Conservation (phyloP, 2,329 filamentous ascomycete species). For the Penicillium sp. region DNA sequence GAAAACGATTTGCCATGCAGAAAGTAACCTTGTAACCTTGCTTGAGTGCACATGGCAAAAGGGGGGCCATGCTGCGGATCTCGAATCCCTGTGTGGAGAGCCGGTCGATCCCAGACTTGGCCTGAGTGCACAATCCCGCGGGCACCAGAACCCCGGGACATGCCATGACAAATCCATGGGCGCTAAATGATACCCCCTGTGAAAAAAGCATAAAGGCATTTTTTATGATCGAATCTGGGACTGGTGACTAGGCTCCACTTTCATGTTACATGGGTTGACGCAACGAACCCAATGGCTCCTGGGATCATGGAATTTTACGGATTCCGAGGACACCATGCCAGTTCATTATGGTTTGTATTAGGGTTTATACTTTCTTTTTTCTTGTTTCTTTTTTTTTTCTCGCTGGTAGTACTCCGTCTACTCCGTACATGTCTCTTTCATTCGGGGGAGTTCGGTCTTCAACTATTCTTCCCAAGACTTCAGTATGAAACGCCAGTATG, state of each 20-base stretch:
- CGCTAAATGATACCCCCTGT: slow-evolving; percentile 3
- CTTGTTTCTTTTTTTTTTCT: too few relatives aligned
- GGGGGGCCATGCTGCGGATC: slow-evolving; percentile 3
- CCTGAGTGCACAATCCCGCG: slow-evolving; percentile 2
- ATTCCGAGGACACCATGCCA: too few relatives aligned
- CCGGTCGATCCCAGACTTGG: slow-evolving; percentile 12
- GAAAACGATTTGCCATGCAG: slow-evolving; percentile 3
- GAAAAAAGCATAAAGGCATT: slow-evolving; percentile 4
- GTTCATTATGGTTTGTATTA: too few relatives aligned
- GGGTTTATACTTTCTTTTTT: too few relatives aligned
- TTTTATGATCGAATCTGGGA: background rate
- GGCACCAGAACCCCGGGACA: slow-evolving; percentile 6
- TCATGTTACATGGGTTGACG: background rate
- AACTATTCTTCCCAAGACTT: too few relatives aligned
- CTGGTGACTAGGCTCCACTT: too few relatives aligned
- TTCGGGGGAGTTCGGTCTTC: too few relatives aligned
- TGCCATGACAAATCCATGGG: slow-evolving; percentile 8
- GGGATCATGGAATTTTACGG: too few relatives aligned
- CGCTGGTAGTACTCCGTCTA: too few relatives aligned
- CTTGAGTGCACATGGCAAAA: slow-evolving; percentile 1
- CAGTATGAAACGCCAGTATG: too few relatives aligned
- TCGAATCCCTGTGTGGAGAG: slow-evolving; percentile 8
- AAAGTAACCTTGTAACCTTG: background rate
- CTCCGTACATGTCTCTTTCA: too few relatives aligned
- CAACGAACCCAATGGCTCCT: too few relatives aligned